A percentile compares a stretch with the other conserved stretches of the same genome.
Evolutionary conservation across 306 rosid species (phyloP).

Genomic region (Comarum palustre): DNA sequence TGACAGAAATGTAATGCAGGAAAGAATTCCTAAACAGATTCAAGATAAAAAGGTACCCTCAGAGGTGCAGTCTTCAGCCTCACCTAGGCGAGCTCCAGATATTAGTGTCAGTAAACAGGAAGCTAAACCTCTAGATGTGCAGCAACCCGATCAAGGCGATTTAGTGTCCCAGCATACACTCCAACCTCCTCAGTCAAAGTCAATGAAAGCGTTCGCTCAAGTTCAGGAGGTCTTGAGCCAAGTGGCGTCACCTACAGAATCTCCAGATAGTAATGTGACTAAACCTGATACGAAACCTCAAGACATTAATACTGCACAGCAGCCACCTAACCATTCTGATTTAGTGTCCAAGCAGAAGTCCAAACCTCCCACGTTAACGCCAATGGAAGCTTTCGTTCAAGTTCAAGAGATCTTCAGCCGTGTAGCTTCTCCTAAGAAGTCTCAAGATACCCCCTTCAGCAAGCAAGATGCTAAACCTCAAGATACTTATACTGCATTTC

Average conservation of each 20-base stretch:
- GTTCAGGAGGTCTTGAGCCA: slow-evolving; percentile 17
- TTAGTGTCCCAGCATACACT: slow-evolving; percentile 22
- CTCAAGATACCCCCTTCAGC: background rate
- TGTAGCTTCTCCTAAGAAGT: background rate
- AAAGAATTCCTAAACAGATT: slow-evolving; percentile 37
- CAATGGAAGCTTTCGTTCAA: slow-evolving; percentile 15
- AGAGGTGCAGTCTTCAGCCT: slow-evolving; percentile 26
- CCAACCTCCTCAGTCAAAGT: slow-evolving; percentile 30
- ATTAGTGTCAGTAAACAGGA: slow-evolving; percentile 27
- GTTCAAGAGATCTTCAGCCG: slow-evolving; percentile 21
- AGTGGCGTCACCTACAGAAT: background rate
- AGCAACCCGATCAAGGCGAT: slow-evolving; percentile 6
- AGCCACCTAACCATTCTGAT: slow-evolving; percentile 17
- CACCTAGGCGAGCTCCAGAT: slow-evolving; percentile 38
- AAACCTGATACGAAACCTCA: slow-evolving; percentile 16
- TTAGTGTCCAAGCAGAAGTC: slow-evolving; percentile 21
- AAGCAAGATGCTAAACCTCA: slow-evolving; percentile 8
- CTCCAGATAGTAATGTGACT: background rate
- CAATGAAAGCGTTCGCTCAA: slow-evolving; percentile 4
- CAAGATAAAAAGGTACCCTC: slow-evolving; percentile 25
- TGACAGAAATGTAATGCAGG: slow-evolving; percentile 32
- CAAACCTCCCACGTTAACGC: slow-evolving; percentile 28
- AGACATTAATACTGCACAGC: slow-evolving; percentile 25
- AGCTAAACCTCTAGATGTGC: slow-evolving; percentile 24
- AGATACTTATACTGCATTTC: slow-evolving; percentile 26